Evolutionary conservation across 208 protist species (phyloP), one percentile per base, ranked within the genome.

Genomic region (Leishmania mexicana): DNA sequence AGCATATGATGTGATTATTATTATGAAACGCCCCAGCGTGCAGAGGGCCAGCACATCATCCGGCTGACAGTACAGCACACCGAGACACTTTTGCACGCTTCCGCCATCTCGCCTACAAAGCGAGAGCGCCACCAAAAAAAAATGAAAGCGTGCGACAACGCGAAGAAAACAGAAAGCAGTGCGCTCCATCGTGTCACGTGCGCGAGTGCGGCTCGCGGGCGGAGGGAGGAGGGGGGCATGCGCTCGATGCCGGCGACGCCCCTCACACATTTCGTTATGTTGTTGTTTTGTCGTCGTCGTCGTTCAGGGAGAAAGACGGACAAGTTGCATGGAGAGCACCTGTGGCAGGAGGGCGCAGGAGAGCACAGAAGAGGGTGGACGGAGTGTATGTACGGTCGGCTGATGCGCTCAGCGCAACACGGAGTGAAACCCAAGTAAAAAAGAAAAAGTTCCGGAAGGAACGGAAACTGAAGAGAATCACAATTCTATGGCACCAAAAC

Each of bases 121-220:
- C 70, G 45, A 74, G 28, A 74, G 70, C 7, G 15, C 45, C 47
- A 28, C 45, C 11, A 10, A 51, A 21, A 35, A 35, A 51, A 38
- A 74, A 35, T 53, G 45, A 4, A 42, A 72, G 24, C 4, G 67
- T 45, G 31, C 40, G 38, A 47, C 21, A 72, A n/a, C n/a, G 67
- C 42, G 3, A 74, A 67, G 40, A 68, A 67, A 40, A 67, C 38
- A 65, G 13, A 73, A 74, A 74, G 70, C 70, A 74, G 70, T 40
- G 45, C 51, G 24, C 45, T 53, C 70, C 13, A 35, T 74, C 47
- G 40, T 54, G 45, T 74, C 45, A 31, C 68, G 70, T 35, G 70
- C 28, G n/a, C 70, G 15, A 47, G 6, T 38, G 7, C 65, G 19
- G 13, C 38, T 72, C 35, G 13, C 40, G n/a, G 19, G n/a, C n/a